Evolutionary conservation across 2,329 filamentous ascomycete species (phyloP), one percentile per base, ranked within the genome.

Genomic region (Aspergillus latus): DNA sequence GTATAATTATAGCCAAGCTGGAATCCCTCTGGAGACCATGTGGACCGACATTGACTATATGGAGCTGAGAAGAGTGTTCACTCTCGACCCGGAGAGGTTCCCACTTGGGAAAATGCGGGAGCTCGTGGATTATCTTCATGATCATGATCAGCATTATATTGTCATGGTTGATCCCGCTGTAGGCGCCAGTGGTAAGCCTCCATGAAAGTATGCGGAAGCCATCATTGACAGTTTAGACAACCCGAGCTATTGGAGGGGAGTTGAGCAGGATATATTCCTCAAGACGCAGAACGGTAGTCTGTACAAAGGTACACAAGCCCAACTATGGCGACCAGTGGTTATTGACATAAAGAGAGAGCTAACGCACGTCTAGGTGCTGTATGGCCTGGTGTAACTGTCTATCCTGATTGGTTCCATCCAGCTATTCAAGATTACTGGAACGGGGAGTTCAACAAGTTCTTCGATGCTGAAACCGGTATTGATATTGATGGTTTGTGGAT

Each of bases 401-500:
- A 86, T 72, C 88, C 88, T 0, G 90, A 93, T 69, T 93, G 89
- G 89, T 91, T 92, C 67, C 76, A 85, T 15, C 79, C 81, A 6
- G 84, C 84, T 50, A 83, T 84, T 1, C 80, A 85, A 47, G 66
- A 74, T 1, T 94, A 85, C 71, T 93, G 89, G 89, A 85, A 84
- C 61, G 78, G 79, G 4, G 82, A 92, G 67, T 87, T 93, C 63
- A 71, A 68, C 0, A 70, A 67, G 1, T 90, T 90, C 75, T 92
- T 92, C 74, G 72, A 80, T 58, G 72, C 81, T 0, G 76, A 84
- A 0, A 79, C 74, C 1, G 89, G 89, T 30, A 79, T 93, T 13
- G 84, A 92, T 61, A 87, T 93, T 48, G 89, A 93, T 59, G 89
- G 83, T 1, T 76, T 93, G 1, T 92, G 88, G 87, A 89, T 90